Evolutionary conservation across 2,329 filamentous ascomycete genomes (phyloP), one percentile per base, ranked within the genome.

Genomic region (Ascochyta lentis): DNA sequence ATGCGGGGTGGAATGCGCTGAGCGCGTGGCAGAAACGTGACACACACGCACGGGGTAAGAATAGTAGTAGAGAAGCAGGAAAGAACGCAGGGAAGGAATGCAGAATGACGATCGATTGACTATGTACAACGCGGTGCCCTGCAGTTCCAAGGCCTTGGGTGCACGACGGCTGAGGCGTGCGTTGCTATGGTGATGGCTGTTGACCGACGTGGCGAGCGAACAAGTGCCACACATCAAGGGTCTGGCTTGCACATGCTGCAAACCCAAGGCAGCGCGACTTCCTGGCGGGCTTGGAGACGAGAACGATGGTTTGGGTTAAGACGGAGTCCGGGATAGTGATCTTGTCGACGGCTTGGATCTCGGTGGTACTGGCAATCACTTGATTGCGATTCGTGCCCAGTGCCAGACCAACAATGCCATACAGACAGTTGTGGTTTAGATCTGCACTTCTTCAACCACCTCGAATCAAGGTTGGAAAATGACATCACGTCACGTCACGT

Each of bases 131-230:
- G 3, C 29, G 4, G 12, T 26, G 54, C 53, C 35, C 23, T 37
- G 34, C 8, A 7, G 6, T 31, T 43, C 53, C 47, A 50, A 34
- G 42, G 37, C n/a, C 6, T 31, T 33, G 53, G 53, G 54, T 59
- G 50, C 38, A 35, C 46, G 51, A 53, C 57, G 55, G 56, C 49
- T 58, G 60, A 66, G 60, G 59, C 61, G 46, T 44, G 19, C 47
- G 71, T 74, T 73, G 70, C 71, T 66, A 58, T 58, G 67, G 69
- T 40, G 64, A 73, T 54, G 50, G 45, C 8, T 66, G 54, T 70
- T 68, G 61, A 63, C 45, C 61, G 63, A 69, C 65, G 67, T 70
- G 68, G 68, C 61, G 34, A 44, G 40, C 46, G 48, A 41, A 31
- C 35, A 45, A 34, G 23, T 42, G 49, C 26, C 27, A 44, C 3